Percentiles rank a stretch among this genome's conserved stretches.
phyloP scores from a whole-genome alignment of 495 filamentous ascomycete species.

The Articulospora tetracladia region DNA sequence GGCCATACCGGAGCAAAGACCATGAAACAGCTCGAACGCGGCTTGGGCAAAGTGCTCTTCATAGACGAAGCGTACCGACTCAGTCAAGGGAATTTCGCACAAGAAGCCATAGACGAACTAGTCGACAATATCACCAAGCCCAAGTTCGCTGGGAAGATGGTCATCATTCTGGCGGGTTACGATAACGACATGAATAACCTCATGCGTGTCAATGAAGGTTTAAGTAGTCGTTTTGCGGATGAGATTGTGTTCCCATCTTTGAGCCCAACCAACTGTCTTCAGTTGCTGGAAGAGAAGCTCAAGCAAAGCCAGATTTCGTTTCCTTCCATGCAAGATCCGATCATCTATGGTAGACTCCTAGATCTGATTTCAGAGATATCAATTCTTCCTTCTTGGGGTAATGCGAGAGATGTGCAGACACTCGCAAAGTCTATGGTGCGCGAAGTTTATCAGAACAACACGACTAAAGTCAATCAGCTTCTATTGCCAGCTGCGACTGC shows the following conservation, averaged over 20 bases:
- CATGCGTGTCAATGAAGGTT: conserved; percentile 45
- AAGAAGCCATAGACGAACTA: conserved; percentile 64
- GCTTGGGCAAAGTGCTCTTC: conserved; percentile 56
- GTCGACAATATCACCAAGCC: conserved; percentile 59
- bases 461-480: conserved; percentile 10
- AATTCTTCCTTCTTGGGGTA: conserved; percentile 62
- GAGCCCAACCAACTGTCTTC: conserved; percentile 36
- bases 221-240: conserved; percentile 50
- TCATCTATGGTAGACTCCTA: conserved; percentile 5
- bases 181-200: conserved; percentile 59
- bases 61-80: conserved; percentile 62
- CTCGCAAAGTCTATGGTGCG: conserved; percentile 50
- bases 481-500: conserved; percentile 29
- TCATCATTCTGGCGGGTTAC: conserved; percentile 68
- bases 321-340: too few relatives aligned
- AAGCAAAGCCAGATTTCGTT: conserved; percentile 32
- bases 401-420: conserved; percentile 61
- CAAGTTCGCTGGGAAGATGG: conserved; percentile 50
- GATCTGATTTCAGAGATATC: conserved; percentile 21
- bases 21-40: conserved; percentile 51
- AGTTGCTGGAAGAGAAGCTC: conserved; percentile 31
- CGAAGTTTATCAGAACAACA: conserved; percentile 1
- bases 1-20: conserved; percentile 66
- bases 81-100: conserved; percentile 43
- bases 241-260: conserved; percentile 40